phyloP scores from a whole-genome alignment of 78 protist genomes.

The Pigoraptor vietnamica region DNA sequence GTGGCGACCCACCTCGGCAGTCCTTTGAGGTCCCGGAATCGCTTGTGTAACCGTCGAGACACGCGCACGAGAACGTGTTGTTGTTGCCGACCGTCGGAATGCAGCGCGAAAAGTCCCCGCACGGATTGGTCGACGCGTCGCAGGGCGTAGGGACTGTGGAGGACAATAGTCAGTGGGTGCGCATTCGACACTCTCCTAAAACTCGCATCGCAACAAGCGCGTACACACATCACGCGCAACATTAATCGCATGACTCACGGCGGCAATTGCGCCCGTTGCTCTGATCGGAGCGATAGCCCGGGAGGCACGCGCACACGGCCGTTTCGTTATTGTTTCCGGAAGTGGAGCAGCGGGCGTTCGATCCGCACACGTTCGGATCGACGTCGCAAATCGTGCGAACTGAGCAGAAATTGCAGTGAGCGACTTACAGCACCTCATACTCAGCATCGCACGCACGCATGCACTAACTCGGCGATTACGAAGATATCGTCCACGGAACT shows the following conservation, averaged over 20 bases:
- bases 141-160: not conserved
- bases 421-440: too few species aligned
- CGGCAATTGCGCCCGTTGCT: not conserved
- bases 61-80: not conserved
- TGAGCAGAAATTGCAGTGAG: too few species aligned
- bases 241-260: not conserved
- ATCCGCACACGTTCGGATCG: not conserved
- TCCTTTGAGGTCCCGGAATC: not conserved
- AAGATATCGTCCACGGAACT: too few species aligned
- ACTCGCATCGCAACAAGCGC: too few species aligned
- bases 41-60: not conserved
- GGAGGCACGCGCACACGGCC: not conserved
- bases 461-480: too few species aligned
- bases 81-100: not conserved
- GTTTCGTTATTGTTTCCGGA: not conserved
- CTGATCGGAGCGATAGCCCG: not conserved
- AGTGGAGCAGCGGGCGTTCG: not conserved
- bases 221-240: too few species aligned
- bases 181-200: too few species aligned
- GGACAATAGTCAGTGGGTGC: too few species aligned
- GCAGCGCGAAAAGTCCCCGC: not conserved
- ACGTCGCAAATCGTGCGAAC: not conserved
- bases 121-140: not conserved
- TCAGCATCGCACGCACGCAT: too few species aligned
- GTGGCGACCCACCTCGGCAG: not conserved